Base-by-base conservation (phyloP, 345 rosid species). In the Anastatica hierochuntica region DNA sequence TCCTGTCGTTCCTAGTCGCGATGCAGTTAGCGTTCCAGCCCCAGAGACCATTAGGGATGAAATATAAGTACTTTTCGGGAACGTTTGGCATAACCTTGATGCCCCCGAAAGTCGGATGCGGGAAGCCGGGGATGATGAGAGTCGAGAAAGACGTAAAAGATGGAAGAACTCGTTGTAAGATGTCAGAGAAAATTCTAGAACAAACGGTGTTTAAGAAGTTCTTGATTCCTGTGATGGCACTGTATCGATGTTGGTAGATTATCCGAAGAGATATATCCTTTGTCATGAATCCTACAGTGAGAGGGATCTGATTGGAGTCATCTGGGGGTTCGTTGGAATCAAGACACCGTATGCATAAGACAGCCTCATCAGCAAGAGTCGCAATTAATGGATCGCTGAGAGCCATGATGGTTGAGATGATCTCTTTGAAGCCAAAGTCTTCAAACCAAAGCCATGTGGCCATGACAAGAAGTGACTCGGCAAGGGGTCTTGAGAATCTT, bases 371-470 rank as follows among this genome's bases (percentile, higher is more conserved):
- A 1, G 68, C 75, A 0, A 74, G 0, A 20, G 48, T 11, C 8
- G 20, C 7, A 33, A 77, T 13, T n/a, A 69, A 8, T 7, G 44
- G 18, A 53, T 74, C 66, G 0, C 49, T 8, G 1, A 74, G 56
- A 8, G 6, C 2, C 3, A 6, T 4, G 42, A 70, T 57, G 34
- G n/a, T 43, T 26, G 58, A n/a, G 4, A 69, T 11, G 14, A 74
- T 23, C 17, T 66, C 42, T 4, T 67, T 64, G 14, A 19, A 60
- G 3, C 67, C 62, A 20, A 24, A 56, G 0, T 63, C 62, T 55
- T 77, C 77, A 4, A 77, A 62, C 83, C 83, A 77, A 14, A 77
- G 43, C 83, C 83, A 77, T 17, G 64, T 23, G 1, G 83, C 74
- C 60, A 77, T 53, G 29, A 77, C 19, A 7, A 77, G 67, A n/a